phyloP scores from a whole-genome alignment of 2,329 filamentous ascomycete genomes.

The Aspergillus tamarii region DNA sequence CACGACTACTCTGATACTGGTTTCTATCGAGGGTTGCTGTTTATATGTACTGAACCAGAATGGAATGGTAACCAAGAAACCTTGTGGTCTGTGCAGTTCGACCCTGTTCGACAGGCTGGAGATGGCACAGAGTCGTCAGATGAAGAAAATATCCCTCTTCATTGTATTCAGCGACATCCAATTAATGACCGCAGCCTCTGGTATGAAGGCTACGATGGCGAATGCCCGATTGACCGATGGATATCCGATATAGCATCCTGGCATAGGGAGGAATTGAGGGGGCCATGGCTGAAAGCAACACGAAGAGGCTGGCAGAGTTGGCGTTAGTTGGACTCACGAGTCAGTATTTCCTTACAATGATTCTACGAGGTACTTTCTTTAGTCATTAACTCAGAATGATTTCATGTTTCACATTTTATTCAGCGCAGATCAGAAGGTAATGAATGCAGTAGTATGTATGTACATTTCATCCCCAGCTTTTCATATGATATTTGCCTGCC shows the following conservation, averaged over 20 bases:
- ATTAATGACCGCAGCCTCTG: background rate
- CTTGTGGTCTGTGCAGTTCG: background rate
- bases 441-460: background rate
- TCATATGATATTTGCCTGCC: background rate
- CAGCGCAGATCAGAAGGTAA: background rate
- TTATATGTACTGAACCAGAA: background rate
- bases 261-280: background rate
- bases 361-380: background rate
- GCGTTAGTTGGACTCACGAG: background rate
- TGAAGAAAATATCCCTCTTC: background rate
- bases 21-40: background rate
- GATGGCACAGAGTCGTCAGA: background rate
- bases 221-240: background rate
- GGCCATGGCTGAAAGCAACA: background rate
- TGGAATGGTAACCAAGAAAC: background rate
- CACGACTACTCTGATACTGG: background rate
- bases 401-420: background rate
- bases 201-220: background rate
- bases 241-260: background rate
- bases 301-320: background rate
- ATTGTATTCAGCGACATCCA: background rate
- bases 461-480: background rate
- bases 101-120: background rate
- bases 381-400: background rate
- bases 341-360: background rate